These are phyloP conservation scores for Pyrenophora graminea DNA, from an alignment of 2,329 filamentous ascomycete species.

Conservation along the genomic window DNA sequence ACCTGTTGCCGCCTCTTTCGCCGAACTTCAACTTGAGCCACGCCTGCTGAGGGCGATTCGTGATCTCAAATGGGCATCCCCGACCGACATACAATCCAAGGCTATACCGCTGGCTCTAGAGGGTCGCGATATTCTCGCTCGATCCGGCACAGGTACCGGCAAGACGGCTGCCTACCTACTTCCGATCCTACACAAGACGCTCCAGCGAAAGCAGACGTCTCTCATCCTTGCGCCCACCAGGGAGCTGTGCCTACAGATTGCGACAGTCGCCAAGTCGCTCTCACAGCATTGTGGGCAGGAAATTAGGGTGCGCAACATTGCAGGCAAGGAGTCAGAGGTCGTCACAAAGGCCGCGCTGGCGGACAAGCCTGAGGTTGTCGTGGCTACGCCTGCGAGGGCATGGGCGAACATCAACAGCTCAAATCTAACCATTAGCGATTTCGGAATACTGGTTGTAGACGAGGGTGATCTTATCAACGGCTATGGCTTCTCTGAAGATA, in stretches of 20 bases:
- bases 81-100: slow-evolving; percentile 85
- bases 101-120: slow-evolving; percentile 86
- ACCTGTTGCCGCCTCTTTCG: slow-evolving; percentile 60
- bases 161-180: slow-evolving; percentile 97
- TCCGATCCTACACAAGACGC: slow-evolving; percentile 81
- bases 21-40: slow-evolving; percentile 77
- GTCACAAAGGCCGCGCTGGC: slow-evolving; percentile 86
- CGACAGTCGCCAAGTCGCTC: slow-evolving; percentile 75
- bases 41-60: slow-evolving; percentile 84
- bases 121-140: slow-evolving; percentile 86
- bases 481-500: slow-evolving; percentile 91
- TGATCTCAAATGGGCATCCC: slow-evolving; percentile 79
- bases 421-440: slow-evolving; percentile 69
- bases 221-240: slow-evolving; percentile 92
- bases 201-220: slow-evolving; percentile 78
- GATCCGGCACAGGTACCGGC: slow-evolving; percentile 92
- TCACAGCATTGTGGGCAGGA: slow-evolving; percentile 84
- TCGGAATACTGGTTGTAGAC: slow-evolving; percentile 79
- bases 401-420: slow-evolving; percentile 76
- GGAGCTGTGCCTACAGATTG: slow-evolving; percentile 90
- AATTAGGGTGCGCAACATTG: slow-evolving; percentile 80
- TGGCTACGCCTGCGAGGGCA: slow-evolving; percentile 87
- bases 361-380: slow-evolving; percentile 83
- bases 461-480: slow-evolving; percentile 92
- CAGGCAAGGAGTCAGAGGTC: slow-evolving; percentile 84